Evolutionary conservation across 768 basidiomycete species (phyloP).

Genomic region (Sutorius australiensis): DNA sequence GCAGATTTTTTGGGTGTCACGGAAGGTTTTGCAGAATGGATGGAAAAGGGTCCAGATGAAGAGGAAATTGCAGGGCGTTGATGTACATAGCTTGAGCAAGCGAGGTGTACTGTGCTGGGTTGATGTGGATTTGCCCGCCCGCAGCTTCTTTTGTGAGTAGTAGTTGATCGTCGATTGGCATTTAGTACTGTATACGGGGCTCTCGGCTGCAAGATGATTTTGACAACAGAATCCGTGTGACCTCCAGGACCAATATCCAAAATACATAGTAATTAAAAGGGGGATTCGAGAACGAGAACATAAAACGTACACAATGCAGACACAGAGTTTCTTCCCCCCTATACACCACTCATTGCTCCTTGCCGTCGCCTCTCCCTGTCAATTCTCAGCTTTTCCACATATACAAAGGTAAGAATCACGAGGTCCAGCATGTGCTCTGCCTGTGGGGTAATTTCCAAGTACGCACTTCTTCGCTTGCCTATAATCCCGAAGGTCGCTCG

Average conservation of each 20-base stretch:
- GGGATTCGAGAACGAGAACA: not conserved
- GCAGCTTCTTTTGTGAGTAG: too few species aligned
- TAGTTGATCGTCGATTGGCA: too few species aligned
- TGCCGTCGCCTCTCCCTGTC: slow-evolving; percentile 17
- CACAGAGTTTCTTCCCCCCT: not conserved
- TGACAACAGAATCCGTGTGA: not conserved
- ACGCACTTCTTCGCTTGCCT: slow-evolving; percentile 18
- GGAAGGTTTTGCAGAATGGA: not conserved
- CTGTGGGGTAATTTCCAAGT: slow-evolving; percentile 21
- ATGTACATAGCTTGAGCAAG: too few species aligned
- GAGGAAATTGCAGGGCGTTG: not conserved
- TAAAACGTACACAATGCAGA: not conserved
- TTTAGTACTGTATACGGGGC: too few species aligned
- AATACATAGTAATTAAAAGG: not conserved
- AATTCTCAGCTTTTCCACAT: slow-evolving; percentile 29
- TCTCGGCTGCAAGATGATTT: not conserved
- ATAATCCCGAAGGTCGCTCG: slow-evolving; percentile 24
- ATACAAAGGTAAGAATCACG: slow-evolving; percentile 29
- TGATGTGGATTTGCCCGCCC: too few species aligned
- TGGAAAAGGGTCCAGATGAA: not conserved
- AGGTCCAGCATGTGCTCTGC: slow-evolving; percentile 24
- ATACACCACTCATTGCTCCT: slow-evolving; percentile 7
- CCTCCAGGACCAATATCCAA: not conserved
- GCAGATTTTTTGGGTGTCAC: not conserved
- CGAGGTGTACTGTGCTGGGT: not conserved